Conservation (phyloP, 2,329 filamentous ascomycete species). For the Penicillium sp. region DNA sequence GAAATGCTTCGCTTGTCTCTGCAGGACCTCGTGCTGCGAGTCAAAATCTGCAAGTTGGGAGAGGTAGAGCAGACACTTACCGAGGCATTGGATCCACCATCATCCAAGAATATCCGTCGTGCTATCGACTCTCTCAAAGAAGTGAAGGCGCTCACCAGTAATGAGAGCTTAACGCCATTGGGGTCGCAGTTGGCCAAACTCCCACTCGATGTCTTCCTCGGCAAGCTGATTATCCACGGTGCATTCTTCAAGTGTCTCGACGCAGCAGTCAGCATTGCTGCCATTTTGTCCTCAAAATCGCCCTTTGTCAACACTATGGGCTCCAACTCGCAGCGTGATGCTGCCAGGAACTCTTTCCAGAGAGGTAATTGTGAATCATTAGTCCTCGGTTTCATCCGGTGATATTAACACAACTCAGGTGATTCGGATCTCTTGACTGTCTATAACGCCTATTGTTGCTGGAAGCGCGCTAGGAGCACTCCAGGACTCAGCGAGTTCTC, state of each 20-base stretch:
- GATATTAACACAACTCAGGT: conserved; percentile 43
- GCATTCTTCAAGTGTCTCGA: conserved; percentile 89
- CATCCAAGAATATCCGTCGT: conserved; percentile 85
- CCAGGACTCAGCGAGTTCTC: conserved; percentile 74
- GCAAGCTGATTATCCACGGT: conserved; percentile 86
- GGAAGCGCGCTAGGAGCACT: conserved; percentile 78
- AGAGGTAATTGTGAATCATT: conserved; percentile 50
- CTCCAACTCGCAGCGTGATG: conserved; percentile 77
- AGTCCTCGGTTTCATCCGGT: conserved; percentile 7
- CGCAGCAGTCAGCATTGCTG: conserved; percentile 86
- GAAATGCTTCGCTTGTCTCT: conserved; percentile 94
- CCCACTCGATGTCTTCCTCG: conserved; percentile 90
- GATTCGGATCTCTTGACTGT: conserved; percentile 91
- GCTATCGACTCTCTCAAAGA: conserved; percentile 93
- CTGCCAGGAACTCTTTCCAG: conserved; percentile 75
- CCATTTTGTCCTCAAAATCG: conserved; percentile 91
- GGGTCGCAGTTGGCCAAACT: conserved; percentile 84
- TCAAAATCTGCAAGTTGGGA: conserved; percentile 96
- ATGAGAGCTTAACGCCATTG: conserved; percentile 82
- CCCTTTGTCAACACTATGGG: conserved; percentile 88
- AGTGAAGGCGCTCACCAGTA: conserved; percentile 79
- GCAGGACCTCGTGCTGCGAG: conserved; percentile 91
- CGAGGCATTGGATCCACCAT: conserved; percentile 86
- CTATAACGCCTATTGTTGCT: conserved; percentile 89
- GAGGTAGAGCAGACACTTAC: conserved; percentile 87